Base-by-base conservation (phyloP, 2,329 filamentous ascomycete genomes). In the Paramyrothecium sp. region DNA sequence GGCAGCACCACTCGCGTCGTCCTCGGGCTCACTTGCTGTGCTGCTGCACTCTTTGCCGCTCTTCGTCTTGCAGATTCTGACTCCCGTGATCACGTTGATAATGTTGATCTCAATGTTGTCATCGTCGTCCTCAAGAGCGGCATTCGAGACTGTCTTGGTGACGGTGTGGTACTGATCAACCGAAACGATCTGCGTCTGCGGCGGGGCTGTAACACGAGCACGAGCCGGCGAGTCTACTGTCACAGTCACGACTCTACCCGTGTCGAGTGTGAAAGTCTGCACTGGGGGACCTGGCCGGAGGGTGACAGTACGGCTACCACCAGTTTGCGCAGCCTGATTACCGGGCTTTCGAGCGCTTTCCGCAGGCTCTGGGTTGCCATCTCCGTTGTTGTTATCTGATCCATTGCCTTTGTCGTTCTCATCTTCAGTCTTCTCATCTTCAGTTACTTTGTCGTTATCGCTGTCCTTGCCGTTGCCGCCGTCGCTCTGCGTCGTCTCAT, bases 101-200 rank as follows among this genome's bases (percentile, higher is more conserved):
- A 71, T 62, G 58, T 66, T 67, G 47, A 71, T 63, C 46, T 73
- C 66, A 23, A 73, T 65, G 19, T 71, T 68, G 54, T 69, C 55
- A 16, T 59, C 62, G 2, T 61, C 63, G 17, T 61, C 61, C 26
- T 64, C 57, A 38, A 55, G 57, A 44, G 56, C 49, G 17, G 56
- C 51, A 13, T 48, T 34, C 21, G 44, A 55, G 8, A 66, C 62
- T 10, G 64, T 67, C 26, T 64, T 59, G 17, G 65, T 64, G 16
- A 67, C 53, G 2, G 68, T 69, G 23, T 49, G 58, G 54, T 63
- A 66, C 23, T 65, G 59, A 22, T 57, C 58, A 17, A 53, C 30
- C 1, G 60, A 53, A n/a, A 61, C 21, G 0, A 63, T 65, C 20
- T 58, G 55, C 16, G 30, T 23, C 22, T 61, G 57, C 17, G 61